A percentile compares a stretch with the other conserved stretches of the same genome.
Conservation (phyloP, 768 basidiomycete genomes). For the Mycena rebaudengoi region DNA sequence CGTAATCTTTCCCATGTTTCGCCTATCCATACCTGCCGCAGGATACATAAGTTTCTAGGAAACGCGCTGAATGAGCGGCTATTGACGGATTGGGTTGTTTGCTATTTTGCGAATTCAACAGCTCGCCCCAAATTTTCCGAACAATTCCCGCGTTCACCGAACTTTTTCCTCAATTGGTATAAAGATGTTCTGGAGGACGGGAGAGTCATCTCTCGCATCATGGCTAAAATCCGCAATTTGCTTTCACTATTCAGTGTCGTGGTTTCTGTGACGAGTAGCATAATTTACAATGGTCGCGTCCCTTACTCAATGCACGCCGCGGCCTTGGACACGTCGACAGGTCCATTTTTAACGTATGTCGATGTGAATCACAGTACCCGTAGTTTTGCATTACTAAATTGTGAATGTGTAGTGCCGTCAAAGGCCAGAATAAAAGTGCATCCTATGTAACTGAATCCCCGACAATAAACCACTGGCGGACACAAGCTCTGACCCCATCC, state of each 20-base stretch:
- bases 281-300: conserved; percentile 65
- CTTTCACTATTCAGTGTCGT: background rate
- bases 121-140: no score
- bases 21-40: no score
- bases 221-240: background rate
- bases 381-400: background rate
- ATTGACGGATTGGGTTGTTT: no score
- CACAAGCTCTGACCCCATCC: background rate
- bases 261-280: conserved; percentile 2
- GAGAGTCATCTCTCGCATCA: no score
- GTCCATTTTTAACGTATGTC: conserved; percentile 65
- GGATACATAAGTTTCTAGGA: no score
- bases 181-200: background rate
- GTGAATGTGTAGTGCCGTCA: conserved; percentile 54
- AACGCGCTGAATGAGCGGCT: no score
- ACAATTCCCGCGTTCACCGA: background rate
- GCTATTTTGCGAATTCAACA: no score
- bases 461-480: background rate
- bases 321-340: conserved; percentile 55
- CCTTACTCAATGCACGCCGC: conserved; percentile 51
- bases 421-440: conserved; percentile 57
- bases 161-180: conserved; percentile 17
- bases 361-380: background rate
- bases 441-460: conserved; percentile 51
- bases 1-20: no score